These are phyloP conservation scores for Debaryomyces nepalensis DNA, from an alignment of 1,139 yeast genomes.

Conservation along the genomic window DNA sequence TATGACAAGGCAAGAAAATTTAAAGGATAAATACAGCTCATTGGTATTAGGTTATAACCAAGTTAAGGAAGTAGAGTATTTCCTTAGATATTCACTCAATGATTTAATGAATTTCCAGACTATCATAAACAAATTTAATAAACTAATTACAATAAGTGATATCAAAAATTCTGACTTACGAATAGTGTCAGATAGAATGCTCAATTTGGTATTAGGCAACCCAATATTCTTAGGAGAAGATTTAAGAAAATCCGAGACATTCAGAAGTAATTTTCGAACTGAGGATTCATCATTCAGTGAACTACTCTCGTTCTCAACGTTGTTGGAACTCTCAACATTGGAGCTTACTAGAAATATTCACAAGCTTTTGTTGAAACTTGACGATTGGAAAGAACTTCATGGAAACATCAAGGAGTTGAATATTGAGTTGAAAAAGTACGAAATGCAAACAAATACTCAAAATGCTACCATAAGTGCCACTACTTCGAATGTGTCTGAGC, in stretches of 20 bases:
- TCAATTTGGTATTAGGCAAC: conserved; percentile 10
- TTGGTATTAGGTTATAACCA: conserved; percentile 31
- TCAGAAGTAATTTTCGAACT: conserved; percentile 14
- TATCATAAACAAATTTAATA: conserved; percentile 43
- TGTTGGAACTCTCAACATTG: conserved; percentile 37
- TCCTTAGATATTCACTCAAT: conserved; percentile 55
- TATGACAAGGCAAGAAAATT: conserved; percentile 23
- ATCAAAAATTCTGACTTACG: conserved; percentile 50
- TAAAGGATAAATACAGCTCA: conserved; percentile 25
- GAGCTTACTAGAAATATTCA: conserved; percentile 46
- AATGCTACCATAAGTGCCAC: neutral
- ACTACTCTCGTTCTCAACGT: conserved; percentile 26
- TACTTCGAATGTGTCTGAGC: neutral
- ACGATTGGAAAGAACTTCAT: conserved; percentile 57
- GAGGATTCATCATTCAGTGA: conserved; percentile 22
- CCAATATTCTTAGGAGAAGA: neutral
- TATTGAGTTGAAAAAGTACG: conserved; percentile 35
- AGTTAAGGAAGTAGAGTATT: conserved; percentile 56
- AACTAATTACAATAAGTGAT: conserved; percentile 46
- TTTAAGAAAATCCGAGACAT: neutral
- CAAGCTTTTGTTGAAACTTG: conserved; percentile 41
- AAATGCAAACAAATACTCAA: conserved; percentile 19
- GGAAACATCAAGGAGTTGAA: conserved; percentile 33
- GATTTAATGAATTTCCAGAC: conserved; percentile 47
- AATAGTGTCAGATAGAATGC: conserved; percentile 26